Evolutionary conservation across 163 green algal genomes (phyloP), one percentile per base, ranked within the genome.

Genomic region (Scenedesmus sp.): DNA sequence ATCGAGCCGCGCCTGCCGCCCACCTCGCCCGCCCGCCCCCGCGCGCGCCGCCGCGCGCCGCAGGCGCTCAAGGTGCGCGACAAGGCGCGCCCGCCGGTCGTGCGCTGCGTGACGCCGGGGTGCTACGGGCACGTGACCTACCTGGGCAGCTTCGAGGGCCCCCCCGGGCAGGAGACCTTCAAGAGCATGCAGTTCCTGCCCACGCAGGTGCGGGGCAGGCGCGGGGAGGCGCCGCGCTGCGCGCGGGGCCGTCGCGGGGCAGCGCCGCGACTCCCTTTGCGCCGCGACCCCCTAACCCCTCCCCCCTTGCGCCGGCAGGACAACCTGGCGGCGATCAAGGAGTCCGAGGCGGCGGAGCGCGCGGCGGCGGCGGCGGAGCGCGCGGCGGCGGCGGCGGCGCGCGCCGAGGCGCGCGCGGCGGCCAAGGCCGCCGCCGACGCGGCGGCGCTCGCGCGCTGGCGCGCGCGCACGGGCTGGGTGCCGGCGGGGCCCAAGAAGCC

Each of bases 61-160:
- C 65, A 77, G 69, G 54, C 54, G 24, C 54, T 77, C 20, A 77
- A 67, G 69, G 69, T 65, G 53, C 47, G 31, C 3, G 69, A 77
- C 54, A 77, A 77, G 54, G 11, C 24, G 2, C 54, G 56, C 53
- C 54, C 22, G 36, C 69, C 69, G 18, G 14, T 57, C 24, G 69
- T 77, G 28, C 69, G n/a, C 69, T 77, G 69, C 50, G 54, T 77
- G 39, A 77, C 69, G 20, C 24, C 36, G 11, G 36, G 33, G 24
- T 77, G 69, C 33, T 24, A 34, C 11, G 69, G 69, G 36, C 66
- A 77, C 69, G 66, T 77, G 36, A 66, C 26, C n/a, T 45, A 58
- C 26, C 39, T 77, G 69, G 69, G 54, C 53, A 67, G 33, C 33
- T 65, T 77, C 33, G 69, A 77, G 24, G 69, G 69, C 36, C 69